These are phyloP conservation scores for Bruguiera sexangula DNA, from an alignment of 345 rosid genomes.

Conservation along the genomic window DNA sequence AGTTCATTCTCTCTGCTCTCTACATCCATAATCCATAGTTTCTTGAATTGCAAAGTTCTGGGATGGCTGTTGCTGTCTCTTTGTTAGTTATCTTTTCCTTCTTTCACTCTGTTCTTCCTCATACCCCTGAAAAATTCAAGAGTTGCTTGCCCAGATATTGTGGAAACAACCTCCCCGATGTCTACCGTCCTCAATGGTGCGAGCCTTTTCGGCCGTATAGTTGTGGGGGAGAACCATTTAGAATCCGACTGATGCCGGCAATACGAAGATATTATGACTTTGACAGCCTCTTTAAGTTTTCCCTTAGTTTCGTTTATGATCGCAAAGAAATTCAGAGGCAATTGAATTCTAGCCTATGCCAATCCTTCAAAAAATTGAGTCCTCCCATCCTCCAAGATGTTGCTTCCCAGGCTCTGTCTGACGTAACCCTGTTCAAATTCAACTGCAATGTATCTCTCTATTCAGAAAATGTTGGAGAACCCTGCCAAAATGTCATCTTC, in stretches of 20 bases:
- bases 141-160: slow-evolving; percentile 23
- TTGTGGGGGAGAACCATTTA: slow-evolving; percentile 6
- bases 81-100: slow-evolving; percentile 2
- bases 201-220: slow-evolving; percentile 18
- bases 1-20: neutral
- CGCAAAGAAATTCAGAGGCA: neutral
- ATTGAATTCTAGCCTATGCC: slow-evolving; percentile 11
- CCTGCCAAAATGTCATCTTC: slow-evolving; percentile 12
- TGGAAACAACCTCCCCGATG: slow-evolving; percentile 17
- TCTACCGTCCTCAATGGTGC: slow-evolving; percentile 4
- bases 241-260: slow-evolving; percentile 22
- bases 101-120: neutral
- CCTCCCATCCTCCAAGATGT: slow-evolving; percentile 21
- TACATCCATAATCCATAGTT: neutral
- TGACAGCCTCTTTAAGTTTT: slow-evolving; percentile 24
- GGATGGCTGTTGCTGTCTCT: neutral
- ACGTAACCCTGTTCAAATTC: slow-evolving; percentile 28
- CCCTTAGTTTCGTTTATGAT: slow-evolving; percentile 18
- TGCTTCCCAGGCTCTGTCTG: neutral
- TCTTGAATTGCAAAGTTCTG: neutral
- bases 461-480: neutral
- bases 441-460: neutral
- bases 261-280: slow-evolving; percentile 24
- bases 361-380: slow-evolving; percentile 23
- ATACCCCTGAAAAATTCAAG: neutral